These are phyloP conservation scores for Metschnikowia gruessii DNA, from an alignment of 805 yeast species.

Conservation along the genomic window DNA sequence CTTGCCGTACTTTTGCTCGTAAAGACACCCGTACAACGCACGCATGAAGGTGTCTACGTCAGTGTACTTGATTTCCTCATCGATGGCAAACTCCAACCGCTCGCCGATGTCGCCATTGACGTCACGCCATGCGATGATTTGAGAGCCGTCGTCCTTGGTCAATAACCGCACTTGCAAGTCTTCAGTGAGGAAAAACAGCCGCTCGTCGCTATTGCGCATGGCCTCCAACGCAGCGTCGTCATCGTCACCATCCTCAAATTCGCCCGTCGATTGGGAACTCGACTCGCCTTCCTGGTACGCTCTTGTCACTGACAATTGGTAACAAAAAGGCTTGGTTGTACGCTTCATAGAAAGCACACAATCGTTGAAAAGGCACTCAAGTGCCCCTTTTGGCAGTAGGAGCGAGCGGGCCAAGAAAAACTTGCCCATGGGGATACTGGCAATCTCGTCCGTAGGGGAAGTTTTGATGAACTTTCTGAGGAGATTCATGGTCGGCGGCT, in stretches of 20 bases:
- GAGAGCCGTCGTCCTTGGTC: conserved; percentile 50
- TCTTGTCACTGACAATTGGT: conserved; percentile 68
- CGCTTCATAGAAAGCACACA: conserved; percentile 71
- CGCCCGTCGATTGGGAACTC: conserved; percentile 43
- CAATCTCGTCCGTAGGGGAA: conserved; percentile 56
- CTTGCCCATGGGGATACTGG: conserved; percentile 75
- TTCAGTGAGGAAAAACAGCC: conserved; percentile 65
- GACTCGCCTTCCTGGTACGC: conserved; percentile 69
- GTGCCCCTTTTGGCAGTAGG: conserved; percentile 79
- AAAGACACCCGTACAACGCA: conserved; percentile 64
- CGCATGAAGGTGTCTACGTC: conserved; percentile 62
- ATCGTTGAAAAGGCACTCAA: conserved; percentile 79
- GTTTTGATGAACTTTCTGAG: conserved; percentile 60
- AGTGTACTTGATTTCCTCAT: conserved; percentile 51
- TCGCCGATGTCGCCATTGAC: conserved; percentile 85
- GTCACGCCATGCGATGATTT: conserved; percentile 76
- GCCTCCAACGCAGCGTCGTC: conserved; percentile 28
- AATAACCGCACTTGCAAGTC: conserved; percentile 54
- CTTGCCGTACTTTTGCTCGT: conserved; percentile 67
- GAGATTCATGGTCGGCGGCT: conserved; percentile 55
- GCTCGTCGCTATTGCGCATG: conserved; percentile 52
- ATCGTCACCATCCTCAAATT: conserved; percentile 47
- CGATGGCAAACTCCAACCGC: conserved; percentile 73
- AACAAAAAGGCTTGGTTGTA: conserved; percentile 61
- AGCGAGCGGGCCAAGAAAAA: conserved; percentile 71